Evolutionary conservation across 78 protist genomes (phyloP), one percentile per base, ranked within the genome.

Genomic region (Speleostelium caveatum): DNA sequence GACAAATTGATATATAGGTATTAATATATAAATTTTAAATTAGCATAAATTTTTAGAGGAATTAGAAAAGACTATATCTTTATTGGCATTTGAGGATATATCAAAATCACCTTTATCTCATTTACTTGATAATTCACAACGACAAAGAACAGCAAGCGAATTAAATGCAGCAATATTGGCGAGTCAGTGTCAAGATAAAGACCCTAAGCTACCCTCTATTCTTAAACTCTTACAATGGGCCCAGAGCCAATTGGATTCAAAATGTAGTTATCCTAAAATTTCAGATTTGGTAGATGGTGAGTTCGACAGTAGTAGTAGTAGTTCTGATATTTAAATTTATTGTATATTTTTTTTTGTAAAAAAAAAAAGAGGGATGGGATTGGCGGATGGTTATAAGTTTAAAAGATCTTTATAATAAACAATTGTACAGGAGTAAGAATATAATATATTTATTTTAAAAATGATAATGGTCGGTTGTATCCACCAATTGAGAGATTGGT

Each of bases 131-230:
- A 35, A 56, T 21, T 86, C 93, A 41, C 97, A 97, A 67, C 42
- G 98, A 41, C 96, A 95, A 87, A 95, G 87, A 77, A 93, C 92
- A 28, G 98, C 98, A 14, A 73, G 94, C 49, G 96, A 87, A 66
- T 86, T 97, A 56, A 97, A 97, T 55, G 78, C 97, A 2, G 98
- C 98, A 36, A 96, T 97, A 22, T 75, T 97, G 24, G 66, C 73
- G 21, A 86, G 94, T 69, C 98, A 95, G 73, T 59, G 75, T 39
- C 96, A 94, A 56, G 97, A 95, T 33, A 95, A 93, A 74, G 97
- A 93, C 16, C 97, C 98, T 14, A 95, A 94, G 56, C 78, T 97
- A 36, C 97, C 96, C 3, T 36, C 73, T 14, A 78, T 97, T 24
- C 39, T 97, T 26, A 94, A 94, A 68, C 68, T 92, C 59, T 51